Base-by-base conservation (phyloP, 176 grass and related monocot species). In the Aegilops bicornis region DNA sequence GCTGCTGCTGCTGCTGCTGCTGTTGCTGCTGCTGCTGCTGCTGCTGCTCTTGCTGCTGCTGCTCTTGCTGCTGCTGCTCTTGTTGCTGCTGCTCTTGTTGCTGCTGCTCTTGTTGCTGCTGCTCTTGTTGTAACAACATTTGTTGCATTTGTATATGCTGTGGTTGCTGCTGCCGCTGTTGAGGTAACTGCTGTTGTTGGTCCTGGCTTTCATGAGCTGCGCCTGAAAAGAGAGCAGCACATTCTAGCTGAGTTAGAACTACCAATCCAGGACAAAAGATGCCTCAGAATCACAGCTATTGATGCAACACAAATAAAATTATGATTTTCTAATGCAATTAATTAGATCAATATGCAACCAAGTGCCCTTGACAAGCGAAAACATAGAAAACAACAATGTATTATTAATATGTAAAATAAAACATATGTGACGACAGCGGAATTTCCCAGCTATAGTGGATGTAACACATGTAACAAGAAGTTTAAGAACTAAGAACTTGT, bases 131-230 rank as follows among this genome's bases (percentile, higher is more conserved):
- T 40, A 90, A 84, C 58, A 91, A 83, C 80, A 90, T 88, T 37
- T 92, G 93, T 65, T 95, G 93, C 88, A 95, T 86, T 77, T 95
- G 93, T 32, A 95, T 86, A 81, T 95, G 90, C 23, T 96, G 91
- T 22, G 89, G 90, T 23, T 95, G 93, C 27, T 98, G 93, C 33
- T 89, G 89, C 67, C 81, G 63, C 69, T 91, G 89, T 84, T 91
- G 85, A 84, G 85, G 85, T 3, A 62, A 80, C 58, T 92, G 95
- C 33, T 94, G 95, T 54, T 95, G 96, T 17, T 92, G 90, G 62
- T 98, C 96, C 81, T 92, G 90, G 93, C 92, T 91, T 96, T 98
- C 72, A 94, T 90, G 42, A 94, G 92, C 76, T 98, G 96, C 72
- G 96, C 96, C 96, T 98, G 88, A 10, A 74, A 69, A 88, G 27